Evolutionary conservation across 2,329 filamentous ascomycete genomes (phyloP), one percentile per base, ranked within the genome.

Genomic region (Fusarium neocosmosporiellum): DNA sequence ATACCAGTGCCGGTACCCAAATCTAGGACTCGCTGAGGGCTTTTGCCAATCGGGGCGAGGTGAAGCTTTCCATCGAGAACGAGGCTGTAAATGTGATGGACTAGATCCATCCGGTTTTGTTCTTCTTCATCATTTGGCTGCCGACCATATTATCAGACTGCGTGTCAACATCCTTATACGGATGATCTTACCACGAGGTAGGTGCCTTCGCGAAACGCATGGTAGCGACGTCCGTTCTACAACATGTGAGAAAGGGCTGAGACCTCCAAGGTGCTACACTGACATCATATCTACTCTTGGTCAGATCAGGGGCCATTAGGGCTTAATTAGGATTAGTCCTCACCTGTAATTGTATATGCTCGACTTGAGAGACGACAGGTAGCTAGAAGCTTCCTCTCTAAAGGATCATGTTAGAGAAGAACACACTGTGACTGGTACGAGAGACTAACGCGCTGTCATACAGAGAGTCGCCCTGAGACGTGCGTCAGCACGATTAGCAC

Each of bases 121-220:
- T 68, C 66, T 20, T 68, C 66, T 29, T 68, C 66, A 7, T 68
- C 66, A 3, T 68, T 68, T 0, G 66, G 66, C 66, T 68, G n/a
- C 5, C 18, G 27, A 7, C 10, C 6, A 18, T 36, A 1, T 33
- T 2, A 43, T 54, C 8, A 61, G 20, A 5, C 16, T 1, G 8
- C 2, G 18, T 6, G 24, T 18, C 7, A 18, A 18, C 8, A 24
- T 14, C 13, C 24, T 18, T 10, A 8, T 46, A 27, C 7, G 9
- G 14, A 5, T 1, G 43, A 5, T 29, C 43, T 50, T 66, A 71
- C 70, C 31, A 73, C 10, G 0, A 34, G 64, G 20, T 73, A 73
- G 5, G 71, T 48, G 11, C 71, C 71, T 34, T 71, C 67, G 1
- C 69, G 67, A 22, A 71, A 71, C 10, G 69, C 67, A n/a, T 71